Evolutionary conservation across 2,329 filamentous ascomycete genomes (phyloP), one percentile per base, ranked within the genome.

Genomic region (Talaromyces funiculosus): DNA sequence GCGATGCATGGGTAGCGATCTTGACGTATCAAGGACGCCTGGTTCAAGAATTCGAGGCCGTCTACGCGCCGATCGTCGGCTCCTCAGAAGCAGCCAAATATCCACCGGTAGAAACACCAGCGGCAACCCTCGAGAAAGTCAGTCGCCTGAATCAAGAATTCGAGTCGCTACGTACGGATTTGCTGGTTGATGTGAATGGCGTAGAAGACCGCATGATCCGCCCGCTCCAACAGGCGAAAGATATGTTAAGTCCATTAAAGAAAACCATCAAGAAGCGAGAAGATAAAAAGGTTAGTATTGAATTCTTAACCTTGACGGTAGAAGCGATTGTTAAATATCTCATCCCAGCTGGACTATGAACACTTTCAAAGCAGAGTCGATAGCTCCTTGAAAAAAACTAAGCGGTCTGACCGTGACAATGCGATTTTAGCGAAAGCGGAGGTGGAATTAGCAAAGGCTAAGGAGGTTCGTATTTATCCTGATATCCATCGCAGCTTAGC

Each of bases 261-360:
- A 94, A 92, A 76, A 87, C 86, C 1, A 90, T 95, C 69, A 94
- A 93, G 77, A 92, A 90, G 73, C 81, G 91, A 51, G 90, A 94
- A 70, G 89, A 92, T 68, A 90, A 86, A 75, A 87, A 90, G 77
- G 82, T 83, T 22, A 8, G 65, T 61, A 22, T 8, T 20, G 20
- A 14, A n/a, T 7, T 24, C 22, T 54, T 16, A 24, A 54, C 29
- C 24, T 20, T 22, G 20, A 18, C 2, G 3, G n/a, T 37, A 29
- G 29, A 37, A 20, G 24, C 37, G 26, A 10, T 49, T 18, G 53
- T 22, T 57, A 12, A 35, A 10, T 22, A 43, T 38, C 47, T 47
- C 22, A 29, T 45, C 53, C 35, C 66, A 86, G 82, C 72, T 92
- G 62, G 91, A 95, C 71, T 94, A 86, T 69, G 91, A 96, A 74